Evolutionary conservation across 1,284 basidiomycete genomes (phyloP).

Genomic region (Gymnopus androsaceus): DNA sequence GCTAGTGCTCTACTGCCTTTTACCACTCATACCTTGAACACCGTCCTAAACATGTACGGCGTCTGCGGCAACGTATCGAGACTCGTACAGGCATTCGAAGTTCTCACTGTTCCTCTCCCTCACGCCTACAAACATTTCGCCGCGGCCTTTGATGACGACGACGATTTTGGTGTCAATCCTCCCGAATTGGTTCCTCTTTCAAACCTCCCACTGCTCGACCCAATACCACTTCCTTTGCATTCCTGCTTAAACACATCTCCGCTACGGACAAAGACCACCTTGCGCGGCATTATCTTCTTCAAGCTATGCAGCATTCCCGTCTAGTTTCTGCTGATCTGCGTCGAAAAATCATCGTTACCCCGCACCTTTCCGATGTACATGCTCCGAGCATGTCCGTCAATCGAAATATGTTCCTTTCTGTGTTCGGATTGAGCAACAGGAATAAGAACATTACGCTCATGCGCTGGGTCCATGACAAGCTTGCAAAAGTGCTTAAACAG

Average conservation of each 20-base stretch:
- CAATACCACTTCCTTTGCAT: constrained; percentile 70
- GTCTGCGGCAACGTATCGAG: constrained; percentile 58
- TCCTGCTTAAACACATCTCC: constrained; percentile 60
- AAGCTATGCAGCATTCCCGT: constrained; percentile 55
- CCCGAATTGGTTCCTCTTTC: constrained; percentile 40
- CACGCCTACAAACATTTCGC: constrained; percentile 42
- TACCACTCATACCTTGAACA: constrained; percentile 70
- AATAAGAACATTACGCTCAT: constrained; percentile 7
- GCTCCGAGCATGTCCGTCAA: constrained; percentile 6
- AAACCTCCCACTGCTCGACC: constrained; percentile 53
- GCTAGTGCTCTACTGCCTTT: constrained; percentile 47
- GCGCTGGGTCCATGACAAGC: constrained; percentile 9
- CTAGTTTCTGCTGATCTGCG: constrained; percentile 34
- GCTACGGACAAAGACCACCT: constrained; percentile 48
- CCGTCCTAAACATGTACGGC: constrained; percentile 68
- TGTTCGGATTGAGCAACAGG: constrained; percentile 18
- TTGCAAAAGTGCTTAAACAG: constrained; percentile 17
- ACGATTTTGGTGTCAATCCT: constrained; percentile 60
- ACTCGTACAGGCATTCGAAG: constrained; percentile 74
- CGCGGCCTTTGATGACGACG: constrained; percentile 62
- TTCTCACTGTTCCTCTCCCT: constrained; percentile 70
- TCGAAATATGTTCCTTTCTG: constrained; percentile 8
- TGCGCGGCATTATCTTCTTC: constrained; percentile 69
- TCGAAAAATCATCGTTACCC: constrained; percentile 23
- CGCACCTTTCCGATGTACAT: constrained; percentile 12